Base-by-base conservation (phyloP, 768 basidiomycete species). In the Amyloporia xantha region DNA sequence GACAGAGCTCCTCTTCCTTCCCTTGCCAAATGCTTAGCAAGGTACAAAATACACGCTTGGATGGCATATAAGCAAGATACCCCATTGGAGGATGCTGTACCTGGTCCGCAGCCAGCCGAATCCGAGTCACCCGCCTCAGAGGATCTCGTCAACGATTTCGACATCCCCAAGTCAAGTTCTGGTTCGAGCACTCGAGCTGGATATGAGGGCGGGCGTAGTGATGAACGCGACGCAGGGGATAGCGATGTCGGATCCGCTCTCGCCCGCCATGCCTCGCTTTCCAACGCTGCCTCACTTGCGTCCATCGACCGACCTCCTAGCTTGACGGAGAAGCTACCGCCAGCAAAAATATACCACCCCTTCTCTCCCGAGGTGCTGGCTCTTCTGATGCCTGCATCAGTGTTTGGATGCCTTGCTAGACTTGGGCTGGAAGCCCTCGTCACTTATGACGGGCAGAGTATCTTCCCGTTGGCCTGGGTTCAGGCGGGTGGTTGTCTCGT, bases 401-500 rank as follows among this genome's bases (percentile, higher is more conserved):
- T 94, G 42, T 74, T 95, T 40, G 94, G 94, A n/a, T 73, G 81
- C 4, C 79, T 98, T 30, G 81, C 85, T 10, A 74, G 94, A 28
- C 68, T 97, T 4, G 94, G 94, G 0, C 63, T 96, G 6, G 62
- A 76, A 24, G 86, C 89, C 5, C 68, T 98, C 39, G 76, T 75
- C 17, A 79, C 75, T 0, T 97, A 91, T 57, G 73, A 83, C 30
- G 90, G 87, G 1, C 65, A 75, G 38, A 76, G 80, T 54, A 81
- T 97, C 4, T 97, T 93, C 61, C 73, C 87, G 2, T 69, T 97
- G 20, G 80, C 84, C 3, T 97, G 93, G 71, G 75, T 81, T 0
- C 95, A 99, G 64, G 86, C 82, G 0, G 68, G 84, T 0, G 96
- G 96, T 15, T 98, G 94, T 67, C 71, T 92, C 46, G 69, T 95